Base-by-base conservation (phyloP, 2,329 filamentous ascomycete species). In the Ceratocystis albifundus region DNA sequence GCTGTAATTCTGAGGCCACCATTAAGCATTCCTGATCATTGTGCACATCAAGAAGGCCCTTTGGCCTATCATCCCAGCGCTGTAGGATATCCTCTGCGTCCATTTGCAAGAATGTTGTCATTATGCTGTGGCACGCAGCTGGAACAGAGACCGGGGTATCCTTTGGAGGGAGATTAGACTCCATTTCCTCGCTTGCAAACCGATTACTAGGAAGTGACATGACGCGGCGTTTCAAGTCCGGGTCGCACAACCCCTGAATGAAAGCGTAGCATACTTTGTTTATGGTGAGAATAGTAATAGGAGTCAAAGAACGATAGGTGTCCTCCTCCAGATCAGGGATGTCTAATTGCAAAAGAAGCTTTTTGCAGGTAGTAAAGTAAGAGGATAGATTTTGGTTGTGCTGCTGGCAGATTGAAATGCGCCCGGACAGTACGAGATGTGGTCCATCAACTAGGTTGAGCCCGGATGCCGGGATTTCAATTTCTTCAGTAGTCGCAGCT, bases 221-320 rank as follows among this genome's bases (percentile, higher is more conserved):
- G 20, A 68, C 41, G 10, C 45, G 41, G 15, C 59, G 44, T 50
- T 55, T 61, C 7, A 68, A 61, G 6, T 53, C 20, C 1, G 53
- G 25, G 17, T 68, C 64, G 8, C 28, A 48, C 28, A 68, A 53
- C 2, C 67, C 67, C 30, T 64, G 64, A 32, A 68, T 64, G 45
- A 68, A 64, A 15, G 64, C 67, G 61, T 61, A 68, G 45, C 67
- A 66, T n/a, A 68, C 64, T 12, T 64, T 66, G 61, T 57, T 66
- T 3, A 68, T 36, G 4, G 67, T 68, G 7, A 66, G 30, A 36
- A 46, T 36, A 32, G 22, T 48, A 10, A 12, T 32, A 4, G 32
- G 22, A 12, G 45, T 32, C 20, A 46, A 17, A 6, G 15, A 32
- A 4, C n/a, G 15, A 7, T 41, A 55, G 20, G 28, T 64, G 30